Conservation (phyloP, 73 alveolate species). For the Tetrahymena thermophila region DNA sequence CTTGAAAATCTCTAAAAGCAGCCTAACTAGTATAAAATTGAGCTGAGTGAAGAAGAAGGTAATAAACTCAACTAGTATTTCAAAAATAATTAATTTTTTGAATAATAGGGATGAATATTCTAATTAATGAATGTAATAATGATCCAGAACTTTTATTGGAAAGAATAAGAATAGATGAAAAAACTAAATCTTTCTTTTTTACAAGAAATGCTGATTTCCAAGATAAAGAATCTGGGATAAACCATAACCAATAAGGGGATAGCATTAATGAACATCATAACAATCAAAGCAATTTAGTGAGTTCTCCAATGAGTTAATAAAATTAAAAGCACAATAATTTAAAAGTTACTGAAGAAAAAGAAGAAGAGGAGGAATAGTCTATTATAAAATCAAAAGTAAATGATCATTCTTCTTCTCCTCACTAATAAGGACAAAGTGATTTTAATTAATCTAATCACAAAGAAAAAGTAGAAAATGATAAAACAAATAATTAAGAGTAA, state of each 20-base stretch:
- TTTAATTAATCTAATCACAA: neutral
- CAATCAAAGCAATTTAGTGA: neutral
- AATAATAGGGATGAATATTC: neutral
- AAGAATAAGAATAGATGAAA: neutral
- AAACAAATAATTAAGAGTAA: neutral
- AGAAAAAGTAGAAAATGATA: neutral
- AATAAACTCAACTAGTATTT: neutral
- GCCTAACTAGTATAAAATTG: neutral
- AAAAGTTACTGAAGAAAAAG: neutral
- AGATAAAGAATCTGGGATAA: neutral
- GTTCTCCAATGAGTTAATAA: neutral
- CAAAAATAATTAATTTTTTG: neutral
- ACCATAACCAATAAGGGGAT: neutral
- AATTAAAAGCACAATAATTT: neutral
- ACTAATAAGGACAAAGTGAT: neutral
- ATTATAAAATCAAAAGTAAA: neutral
- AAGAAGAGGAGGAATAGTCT: neutral
- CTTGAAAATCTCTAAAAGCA: neutral
- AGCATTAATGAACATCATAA: neutral
- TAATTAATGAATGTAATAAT: neutral
- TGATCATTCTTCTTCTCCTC: neutral
- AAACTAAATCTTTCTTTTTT: neutral
- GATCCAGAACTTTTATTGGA: neutral
- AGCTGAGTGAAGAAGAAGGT: neutral
- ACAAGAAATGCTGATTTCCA: neutral